Evolutionary conservation across 495 filamentous ascomycete genomes (phyloP).

Genomic region (Penicillium nucicola): DNA sequence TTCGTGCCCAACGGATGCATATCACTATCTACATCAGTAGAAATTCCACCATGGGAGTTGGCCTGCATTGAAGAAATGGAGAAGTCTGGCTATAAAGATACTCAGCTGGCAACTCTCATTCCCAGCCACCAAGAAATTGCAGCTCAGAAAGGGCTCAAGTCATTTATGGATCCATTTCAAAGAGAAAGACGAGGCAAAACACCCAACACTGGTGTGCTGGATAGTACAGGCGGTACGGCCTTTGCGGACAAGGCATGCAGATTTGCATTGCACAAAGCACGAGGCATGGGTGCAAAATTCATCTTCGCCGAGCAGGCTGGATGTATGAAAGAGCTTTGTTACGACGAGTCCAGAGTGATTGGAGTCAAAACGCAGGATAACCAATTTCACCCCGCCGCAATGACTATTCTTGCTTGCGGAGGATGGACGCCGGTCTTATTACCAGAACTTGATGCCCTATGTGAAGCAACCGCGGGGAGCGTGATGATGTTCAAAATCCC

Average conservation of each 20-base stretch:
- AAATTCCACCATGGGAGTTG: neutral
- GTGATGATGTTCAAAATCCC: slow-evolving; percentile 36
- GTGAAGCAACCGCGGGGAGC: slow-evolving; percentile 43
- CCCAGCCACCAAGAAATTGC: slow-evolving; percentile 26
- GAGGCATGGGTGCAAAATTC: slow-evolving; percentile 30
- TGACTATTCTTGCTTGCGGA: slow-evolving; percentile 71
- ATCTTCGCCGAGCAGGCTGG: slow-evolving; percentile 16
- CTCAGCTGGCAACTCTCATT: slow-evolving; percentile 25
- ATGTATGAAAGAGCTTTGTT: too few species aligned
- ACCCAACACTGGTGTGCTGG: slow-evolving; percentile 28
- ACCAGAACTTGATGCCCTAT: slow-evolving; percentile 29
- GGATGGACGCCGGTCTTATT: slow-evolving; percentile 72
- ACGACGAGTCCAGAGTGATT: slow-evolving; percentile 4
- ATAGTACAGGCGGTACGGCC: slow-evolving; percentile 37
- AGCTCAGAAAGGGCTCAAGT: slow-evolving; percentile 20
- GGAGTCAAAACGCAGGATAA: slow-evolving; percentile 35
- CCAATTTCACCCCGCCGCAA: slow-evolving; percentile 44
- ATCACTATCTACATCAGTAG: slow-evolving; percentile 18
- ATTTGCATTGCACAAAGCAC: slow-evolving; percentile 36
- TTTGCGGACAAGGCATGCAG: slow-evolving; percentile 42
- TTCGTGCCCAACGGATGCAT: slow-evolving; percentile 33
- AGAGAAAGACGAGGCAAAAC: neutral
- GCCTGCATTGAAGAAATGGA: slow-evolving; percentile 26
- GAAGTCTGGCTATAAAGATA: slow-evolving; percentile 25
- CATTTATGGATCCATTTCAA: slow-evolving; percentile 30